phyloP scores from a whole-genome alignment of 306 rosid genomes.

The Hylodesmum podocarpum region DNA sequence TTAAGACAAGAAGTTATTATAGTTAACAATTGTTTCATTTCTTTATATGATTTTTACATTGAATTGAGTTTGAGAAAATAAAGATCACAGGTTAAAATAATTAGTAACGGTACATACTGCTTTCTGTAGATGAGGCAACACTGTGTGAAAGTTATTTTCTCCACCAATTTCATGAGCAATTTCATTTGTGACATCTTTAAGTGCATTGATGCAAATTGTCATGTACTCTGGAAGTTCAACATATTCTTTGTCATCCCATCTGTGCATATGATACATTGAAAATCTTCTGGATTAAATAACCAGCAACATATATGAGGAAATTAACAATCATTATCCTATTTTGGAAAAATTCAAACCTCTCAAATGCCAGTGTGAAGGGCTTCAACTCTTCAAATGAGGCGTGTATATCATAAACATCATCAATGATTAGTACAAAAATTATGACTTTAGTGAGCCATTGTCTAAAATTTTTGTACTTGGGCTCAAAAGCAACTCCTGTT shows the following conservation, averaged over 20 bases:
- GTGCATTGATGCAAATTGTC: conserved; percentile 54
- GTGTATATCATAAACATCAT: conserved; percentile 62
- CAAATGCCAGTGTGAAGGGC: conserved; percentile 53
- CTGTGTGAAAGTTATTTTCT: conserved; percentile 34
- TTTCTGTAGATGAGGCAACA: conserved; percentile 38
- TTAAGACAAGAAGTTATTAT: not conserved
- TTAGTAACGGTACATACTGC: conserved; percentile 40
- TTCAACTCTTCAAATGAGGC: conserved; percentile 59
- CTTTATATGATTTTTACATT: not conserved
- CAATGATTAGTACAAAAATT: conserved; percentile 45
- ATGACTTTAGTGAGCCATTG: conserved; percentile 63
- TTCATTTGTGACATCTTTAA: conserved; percentile 43
- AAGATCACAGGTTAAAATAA: no score
- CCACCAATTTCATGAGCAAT: conserved; percentile 52
- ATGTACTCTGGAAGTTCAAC: conserved; percentile 51
- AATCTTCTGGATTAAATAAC: not conserved
- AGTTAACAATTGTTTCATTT: not conserved
- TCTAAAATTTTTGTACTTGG: conserved; percentile 41
- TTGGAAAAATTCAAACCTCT: conserved; percentile 55
- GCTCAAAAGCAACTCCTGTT: conserved; percentile 47
- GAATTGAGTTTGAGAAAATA: not conserved
- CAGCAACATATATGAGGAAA: not conserved
- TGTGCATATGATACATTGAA: conserved; percentile 1
- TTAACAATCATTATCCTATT: no score
- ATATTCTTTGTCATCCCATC: conserved; percentile 55